These are phyloP conservation scores for Epipyxis sp. DNA, from an alignment of 108 stramenopile species.

Conservation along the genomic window DNA sequence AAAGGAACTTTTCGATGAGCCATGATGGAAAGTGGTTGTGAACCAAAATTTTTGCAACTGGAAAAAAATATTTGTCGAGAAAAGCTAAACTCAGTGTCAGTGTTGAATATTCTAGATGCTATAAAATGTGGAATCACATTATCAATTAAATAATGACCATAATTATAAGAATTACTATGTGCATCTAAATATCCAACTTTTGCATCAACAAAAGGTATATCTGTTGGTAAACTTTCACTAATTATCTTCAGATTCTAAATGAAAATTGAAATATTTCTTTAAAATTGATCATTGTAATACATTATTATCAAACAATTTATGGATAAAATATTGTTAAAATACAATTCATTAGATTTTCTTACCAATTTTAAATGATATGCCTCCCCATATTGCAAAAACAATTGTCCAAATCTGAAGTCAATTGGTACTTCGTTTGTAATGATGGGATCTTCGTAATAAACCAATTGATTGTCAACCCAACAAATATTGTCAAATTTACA, in stretches of 20 bases:
- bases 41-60: neutral
- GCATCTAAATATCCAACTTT: neutral
- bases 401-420: too few species aligned
- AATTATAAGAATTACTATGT: neutral
- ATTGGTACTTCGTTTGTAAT: too few species aligned
- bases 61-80: neutral
- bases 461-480: neutral
- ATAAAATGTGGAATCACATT: conserved; percentile 6
- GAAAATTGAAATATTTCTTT: too few species aligned
- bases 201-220: neutral
- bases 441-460: too few species aligned
- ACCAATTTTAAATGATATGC: too few species aligned
- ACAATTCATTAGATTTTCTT: too few species aligned
- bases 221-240: too few species aligned
- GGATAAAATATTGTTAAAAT: too few species aligned
- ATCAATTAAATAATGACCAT: conserved; percentile 2
- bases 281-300: too few species aligned
- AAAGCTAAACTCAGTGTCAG: neutral
- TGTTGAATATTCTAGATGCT: neutral
- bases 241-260: too few species aligned
- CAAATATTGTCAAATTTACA: neutral
- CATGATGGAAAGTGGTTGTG: neutral
- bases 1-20: neutral
- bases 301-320: too few species aligned
- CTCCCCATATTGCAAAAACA: too few species aligned